phyloP scores from a whole-genome alignment of 192 early-diverging fungal species.

The Diversispora epigaea region DNA sequence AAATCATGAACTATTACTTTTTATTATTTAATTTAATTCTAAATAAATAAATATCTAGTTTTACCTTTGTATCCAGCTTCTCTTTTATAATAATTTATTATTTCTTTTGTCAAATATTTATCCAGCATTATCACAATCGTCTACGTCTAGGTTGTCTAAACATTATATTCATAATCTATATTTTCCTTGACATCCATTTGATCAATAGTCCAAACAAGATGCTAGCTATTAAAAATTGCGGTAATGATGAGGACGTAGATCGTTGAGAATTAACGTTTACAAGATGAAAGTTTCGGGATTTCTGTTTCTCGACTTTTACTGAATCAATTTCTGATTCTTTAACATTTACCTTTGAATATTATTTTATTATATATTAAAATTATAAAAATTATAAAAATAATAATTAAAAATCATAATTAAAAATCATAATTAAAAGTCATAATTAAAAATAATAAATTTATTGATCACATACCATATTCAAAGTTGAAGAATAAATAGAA shows the following conservation, averaged over 20 bases:
- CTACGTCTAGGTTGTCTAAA: too few relatives aligned
- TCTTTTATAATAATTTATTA: too few relatives aligned
- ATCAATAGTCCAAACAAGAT: constrained; percentile 1
- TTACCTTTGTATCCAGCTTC: too few relatives aligned
- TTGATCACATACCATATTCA: neutral
- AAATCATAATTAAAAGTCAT: too few relatives aligned
- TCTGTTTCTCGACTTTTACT: neutral
- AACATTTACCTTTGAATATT: neutral
- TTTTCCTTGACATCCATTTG: neutral
- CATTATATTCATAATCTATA: neutral
- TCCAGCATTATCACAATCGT: too few relatives aligned
- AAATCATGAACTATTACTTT: too few relatives aligned
- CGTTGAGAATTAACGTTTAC: constrained; percentile 10
- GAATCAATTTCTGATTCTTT: neutral
- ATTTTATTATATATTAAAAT: neutral
- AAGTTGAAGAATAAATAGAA: neutral
- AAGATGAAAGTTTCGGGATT: constrained; percentile 19
- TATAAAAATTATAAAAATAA: neutral
- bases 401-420: too few relatives aligned
- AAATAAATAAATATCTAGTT: too few relatives aligned
- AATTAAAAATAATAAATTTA: neutral
- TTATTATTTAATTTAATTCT: too few relatives aligned
- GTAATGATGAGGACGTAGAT: neutral
- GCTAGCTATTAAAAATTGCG: constrained; percentile 19
- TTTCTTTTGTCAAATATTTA: too few relatives aligned